Conservation (phyloP, 75 land plant genomes). For the Sequoiadendron giganteum region DNA sequence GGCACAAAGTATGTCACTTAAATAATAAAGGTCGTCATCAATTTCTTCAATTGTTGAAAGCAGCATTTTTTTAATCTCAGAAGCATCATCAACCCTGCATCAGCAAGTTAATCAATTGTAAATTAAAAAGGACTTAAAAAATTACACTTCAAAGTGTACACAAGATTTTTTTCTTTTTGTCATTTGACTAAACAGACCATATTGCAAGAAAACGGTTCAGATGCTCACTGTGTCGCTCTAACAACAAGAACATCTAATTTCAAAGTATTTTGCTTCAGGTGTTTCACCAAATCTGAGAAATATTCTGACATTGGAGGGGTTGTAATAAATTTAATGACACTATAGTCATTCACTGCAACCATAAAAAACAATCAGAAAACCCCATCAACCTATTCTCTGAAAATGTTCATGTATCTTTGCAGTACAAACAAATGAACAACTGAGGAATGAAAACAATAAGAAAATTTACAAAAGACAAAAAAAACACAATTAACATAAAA, state of each 20-base stretch:
- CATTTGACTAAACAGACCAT: neutral
- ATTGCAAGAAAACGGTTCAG: constrained; percentile 2
- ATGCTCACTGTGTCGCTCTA: constrained; percentile 38
- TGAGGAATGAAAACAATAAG: neutral
- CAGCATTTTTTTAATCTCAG: constrained; percentile 31
- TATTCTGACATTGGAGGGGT: constrained; percentile 50
- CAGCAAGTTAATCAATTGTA: neutral
- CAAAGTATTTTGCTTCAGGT: constrained; percentile 46
- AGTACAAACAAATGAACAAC: neutral
- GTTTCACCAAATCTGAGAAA: constrained; percentile 58
- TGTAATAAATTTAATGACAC: constrained; percentile 55
- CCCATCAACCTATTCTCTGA: neutral
- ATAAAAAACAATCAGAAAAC: constrained; percentile 22
- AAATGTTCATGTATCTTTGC: neutral
- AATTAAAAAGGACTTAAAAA: neutral
- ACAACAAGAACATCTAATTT: constrained; percentile 45
- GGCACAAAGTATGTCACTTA: constrained; percentile 60
- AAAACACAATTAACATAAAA: constrained; percentile 9
- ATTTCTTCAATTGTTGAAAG: constrained; percentile 52
- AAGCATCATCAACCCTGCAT: constrained; percentile 52
- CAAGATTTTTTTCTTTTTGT: neutral
- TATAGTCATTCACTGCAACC: constrained; percentile 68
- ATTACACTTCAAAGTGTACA: neutral
- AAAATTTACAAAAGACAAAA: neutral
- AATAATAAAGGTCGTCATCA: constrained; percentile 67